Conservation (phyloP, 208 protist species). For the Leishmania tarentolae region DNA sequence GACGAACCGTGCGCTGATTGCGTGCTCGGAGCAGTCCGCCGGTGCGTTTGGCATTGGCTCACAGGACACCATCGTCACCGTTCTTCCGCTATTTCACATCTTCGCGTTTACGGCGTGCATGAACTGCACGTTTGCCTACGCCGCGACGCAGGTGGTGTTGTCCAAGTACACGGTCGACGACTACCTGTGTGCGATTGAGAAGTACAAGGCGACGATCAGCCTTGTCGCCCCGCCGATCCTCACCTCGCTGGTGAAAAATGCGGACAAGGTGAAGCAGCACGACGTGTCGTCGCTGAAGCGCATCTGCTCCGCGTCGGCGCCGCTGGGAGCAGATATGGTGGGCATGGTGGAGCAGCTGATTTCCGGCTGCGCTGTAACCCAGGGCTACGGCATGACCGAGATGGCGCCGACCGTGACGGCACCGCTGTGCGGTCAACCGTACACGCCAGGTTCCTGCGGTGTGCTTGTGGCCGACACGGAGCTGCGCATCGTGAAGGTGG, state of each 20-base stretch:
- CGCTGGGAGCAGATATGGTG: constrained; percentile 48
- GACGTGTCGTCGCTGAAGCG: constrained; percentile 21
- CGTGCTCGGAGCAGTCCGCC: constrained; percentile 37
- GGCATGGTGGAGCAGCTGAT: constrained; percentile 22
- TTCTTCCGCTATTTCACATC: constrained; percentile 88
- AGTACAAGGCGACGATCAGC: constrained; percentile 47
- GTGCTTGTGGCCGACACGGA: constrained; percentile 37
- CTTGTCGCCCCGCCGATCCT: constrained; percentile 82
- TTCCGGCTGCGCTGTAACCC: constrained; percentile 22
- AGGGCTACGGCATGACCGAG: constrained; percentile 87
- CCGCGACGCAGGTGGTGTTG: constrained; percentile 41
- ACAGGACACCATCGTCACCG: constrained; percentile 36
- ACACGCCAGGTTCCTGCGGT: constrained; percentile 19
- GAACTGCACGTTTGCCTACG: constrained; percentile 25
- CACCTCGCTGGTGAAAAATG: constrained; percentile 62
- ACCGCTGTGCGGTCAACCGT: background rate
- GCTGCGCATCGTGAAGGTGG: constrained; percentile 44
- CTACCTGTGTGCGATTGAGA: constrained; percentile 42
- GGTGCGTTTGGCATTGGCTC: background rate
- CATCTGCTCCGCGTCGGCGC: constrained; percentile 64
- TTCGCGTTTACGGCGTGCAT: constrained; percentile 71
- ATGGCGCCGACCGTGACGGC: constrained; percentile 41
- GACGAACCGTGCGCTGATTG: constrained; percentile 28
- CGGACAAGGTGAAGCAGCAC: constrained; percentile 36
- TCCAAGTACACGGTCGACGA: constrained; percentile 44